Percentiles rank a stretch among this genome's conserved stretches.
Conservation (phyloP, 768 basidiomycete genomes). For the Phlebiopsis gigantea region DNA sequence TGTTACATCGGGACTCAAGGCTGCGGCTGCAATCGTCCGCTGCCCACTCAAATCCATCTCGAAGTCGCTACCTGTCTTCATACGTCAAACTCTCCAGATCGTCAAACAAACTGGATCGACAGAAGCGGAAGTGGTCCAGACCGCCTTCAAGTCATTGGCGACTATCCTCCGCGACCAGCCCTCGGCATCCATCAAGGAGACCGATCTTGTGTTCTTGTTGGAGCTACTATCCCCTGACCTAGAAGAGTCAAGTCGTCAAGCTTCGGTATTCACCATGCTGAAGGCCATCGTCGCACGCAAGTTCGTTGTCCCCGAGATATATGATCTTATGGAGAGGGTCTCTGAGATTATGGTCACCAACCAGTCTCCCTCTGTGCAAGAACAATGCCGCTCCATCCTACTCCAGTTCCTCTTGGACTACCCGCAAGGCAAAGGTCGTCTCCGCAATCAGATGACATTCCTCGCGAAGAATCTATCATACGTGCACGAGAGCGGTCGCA, state of each 20-base stretch:
- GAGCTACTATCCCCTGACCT: conserved; percentile 85
- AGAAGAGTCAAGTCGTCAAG: conserved; percentile 84
- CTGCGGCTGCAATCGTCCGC: conserved; percentile 72
- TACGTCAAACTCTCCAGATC: conserved; percentile 79
- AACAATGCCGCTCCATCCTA: conserved; percentile 81
- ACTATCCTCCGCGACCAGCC: conserved; percentile 88
- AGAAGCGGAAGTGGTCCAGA: conserved; percentile 86
- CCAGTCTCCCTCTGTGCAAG: conserved; percentile 87
- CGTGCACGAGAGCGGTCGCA: conserved; percentile 81
- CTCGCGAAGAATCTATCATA: conserved; percentile 91
- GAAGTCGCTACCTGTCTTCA: conserved; percentile 74
- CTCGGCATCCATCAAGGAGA: conserved; percentile 76
- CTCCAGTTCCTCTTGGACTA: conserved; percentile 96
- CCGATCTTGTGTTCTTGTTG: conserved; percentile 82
- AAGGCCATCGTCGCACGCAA: conserved; percentile 87
- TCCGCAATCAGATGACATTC: conserved; percentile 86
- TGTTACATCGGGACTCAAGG: conserved; percentile 69
- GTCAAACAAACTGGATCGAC: conserved; percentile 79
- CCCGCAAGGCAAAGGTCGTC: conserved; percentile 89
- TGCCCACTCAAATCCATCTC: conserved; percentile 76
- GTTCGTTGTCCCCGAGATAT: conserved; percentile 93
- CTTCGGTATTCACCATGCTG: conserved; percentile 80
- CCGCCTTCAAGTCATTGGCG: conserved; percentile 81
- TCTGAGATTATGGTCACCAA: conserved; percentile 90
- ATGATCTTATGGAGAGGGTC: conserved; percentile 93